Base-by-base conservation (phyloP, 257 asterid genomes). In the Thymus quinquecostatus region DNA sequence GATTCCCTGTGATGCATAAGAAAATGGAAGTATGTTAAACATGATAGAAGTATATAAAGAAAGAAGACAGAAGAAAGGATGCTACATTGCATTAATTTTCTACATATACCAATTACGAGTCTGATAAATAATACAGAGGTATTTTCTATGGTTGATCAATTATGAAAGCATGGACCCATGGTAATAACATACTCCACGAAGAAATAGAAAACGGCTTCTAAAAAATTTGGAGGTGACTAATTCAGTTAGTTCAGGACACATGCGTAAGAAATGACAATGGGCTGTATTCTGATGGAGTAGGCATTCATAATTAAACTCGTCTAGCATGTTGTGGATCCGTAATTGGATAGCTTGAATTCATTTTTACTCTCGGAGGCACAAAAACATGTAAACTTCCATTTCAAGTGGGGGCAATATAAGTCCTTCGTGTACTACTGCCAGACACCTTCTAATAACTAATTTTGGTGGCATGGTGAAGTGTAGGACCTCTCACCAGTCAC, bases 1-100 rank as follows among this genome's bases (percentile, higher is more conserved):
- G 90, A 74, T 8, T 87, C 97, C 83, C 98, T 92, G 72, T 65
- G 58, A 58, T 73, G 72, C 69, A 79, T 60, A 59, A 51, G 38
- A 51, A 83, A 54, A 69, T 62, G 64, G 21, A 55, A 43, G 64
- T 30, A 10, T 11, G n/a, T 40, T 27, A 56, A 1, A 45, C 14
- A 28, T 29, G 12, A 49, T 67, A 10, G 12, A 45, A 27, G 33
- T 67, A 7, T 33, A 53, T 29, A 29, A 21, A 21, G 21, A 21
- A 21, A 21, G 21, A 21, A 53, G 63, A 28, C 29, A 34, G 36
- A 9, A 30, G 41, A 41, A 11, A 44, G 41, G 4, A 30, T 51
- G 71, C 27, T 64, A 30, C 32, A 21, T 66, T 50, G 50, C 53
- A 67, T 40, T 50, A 21, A 21, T 21, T 21, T 21, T 21, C 21